Percentiles rank a stretch among this genome's conserved stretches.
These are phyloP conservation scores for Curvularia lunata DNA, from an alignment of 2,329 filamentous ascomycete species.

Conservation along the genomic window DNA sequence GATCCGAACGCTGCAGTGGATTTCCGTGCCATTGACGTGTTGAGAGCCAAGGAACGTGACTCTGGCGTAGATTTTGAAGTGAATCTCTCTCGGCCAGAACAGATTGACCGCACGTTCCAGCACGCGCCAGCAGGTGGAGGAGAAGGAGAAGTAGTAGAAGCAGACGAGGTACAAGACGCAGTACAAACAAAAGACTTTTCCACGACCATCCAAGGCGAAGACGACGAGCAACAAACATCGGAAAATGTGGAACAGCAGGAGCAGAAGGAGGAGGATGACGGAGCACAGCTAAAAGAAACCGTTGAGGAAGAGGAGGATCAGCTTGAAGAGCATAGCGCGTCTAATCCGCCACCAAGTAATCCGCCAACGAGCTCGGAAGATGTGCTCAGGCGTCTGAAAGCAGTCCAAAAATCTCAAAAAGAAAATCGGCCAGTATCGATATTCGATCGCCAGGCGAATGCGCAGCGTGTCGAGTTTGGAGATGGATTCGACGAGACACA, in stretches of 20 bases:
- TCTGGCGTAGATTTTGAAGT: conserved; percentile 19
- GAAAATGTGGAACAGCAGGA: conserved; percentile 14
- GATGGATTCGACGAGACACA: conserved; percentile 45
- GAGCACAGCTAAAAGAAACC: conserved; percentile 7
- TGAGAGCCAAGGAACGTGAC: conserved; percentile 32
- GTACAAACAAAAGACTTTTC: conserved; percentile 6
- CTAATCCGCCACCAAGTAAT: conserved; percentile 24
- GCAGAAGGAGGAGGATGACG: conserved; percentile 1
- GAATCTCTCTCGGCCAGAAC: conserved; percentile 13
- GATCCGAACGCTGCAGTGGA: conserved; percentile 37
- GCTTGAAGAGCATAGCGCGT: conserved; percentile 13
- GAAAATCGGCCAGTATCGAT: conserved; percentile 46
- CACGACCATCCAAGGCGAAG: conserved; percentile 13
- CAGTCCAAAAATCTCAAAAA: conserved; percentile 32
- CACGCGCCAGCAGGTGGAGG: conserved; percentile 5
- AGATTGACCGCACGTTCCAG: conserved; percentile 10
- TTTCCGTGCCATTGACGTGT: conserved; percentile 25
- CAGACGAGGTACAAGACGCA: not conserved
- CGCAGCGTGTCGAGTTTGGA: conserved; percentile 48
- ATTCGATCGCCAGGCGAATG: conserved; percentile 51
- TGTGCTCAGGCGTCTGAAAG: conserved; percentile 28
- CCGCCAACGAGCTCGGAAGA: conserved; percentile 34
- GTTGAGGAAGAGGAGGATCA: conserved; percentile 14
- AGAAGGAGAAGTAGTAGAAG: not conserved
- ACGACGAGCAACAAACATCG: conserved; percentile 11